Evolutionary conservation across 2,329 filamentous ascomycete genomes (phyloP).

Genomic region (Verticillium longisporum): DNA sequence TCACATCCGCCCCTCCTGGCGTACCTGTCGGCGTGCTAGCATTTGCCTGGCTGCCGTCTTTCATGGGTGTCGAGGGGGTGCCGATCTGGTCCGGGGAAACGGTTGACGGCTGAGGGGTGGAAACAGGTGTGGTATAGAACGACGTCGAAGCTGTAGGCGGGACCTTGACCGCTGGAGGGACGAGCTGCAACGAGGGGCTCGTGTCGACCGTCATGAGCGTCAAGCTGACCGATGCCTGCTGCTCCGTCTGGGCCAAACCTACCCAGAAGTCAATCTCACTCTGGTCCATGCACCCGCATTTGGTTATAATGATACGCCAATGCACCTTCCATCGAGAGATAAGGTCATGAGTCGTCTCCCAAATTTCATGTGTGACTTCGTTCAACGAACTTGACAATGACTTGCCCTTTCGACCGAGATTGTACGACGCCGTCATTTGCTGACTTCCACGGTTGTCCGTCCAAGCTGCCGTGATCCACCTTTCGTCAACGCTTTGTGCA

Average conservation of each 20-base stretch:
- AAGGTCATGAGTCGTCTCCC: slow-evolving; percentile 70
- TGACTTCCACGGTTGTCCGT: slow-evolving; percentile 69
- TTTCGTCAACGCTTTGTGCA: slow-evolving; percentile 64
- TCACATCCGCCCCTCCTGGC: slow-evolving; percentile 32
- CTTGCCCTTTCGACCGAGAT: slow-evolving; percentile 54
- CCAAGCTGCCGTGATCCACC: slow-evolving; percentile 78
- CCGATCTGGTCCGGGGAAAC: slow-evolving; percentile 55
- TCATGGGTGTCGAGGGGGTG: slow-evolving; percentile 42
- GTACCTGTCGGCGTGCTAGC: slow-evolving; percentile 39
- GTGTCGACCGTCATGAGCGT: slow-evolving; percentile 60
- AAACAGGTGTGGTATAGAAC: slow-evolving; percentile 57
- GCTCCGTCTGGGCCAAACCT: slow-evolving; percentile 43
- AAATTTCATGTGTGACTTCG: slow-evolving; percentile 68
- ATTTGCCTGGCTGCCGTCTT: slow-evolving; percentile 22
- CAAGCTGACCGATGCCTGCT: slow-evolving; percentile 42
- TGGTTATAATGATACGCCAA: slow-evolving; percentile 72
- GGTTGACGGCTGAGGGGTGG: slow-evolving; percentile 54
- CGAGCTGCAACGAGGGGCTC: slow-evolving; percentile 54
- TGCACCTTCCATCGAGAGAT: slow-evolving; percentile 63
- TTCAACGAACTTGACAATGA: slow-evolving; percentile 44
- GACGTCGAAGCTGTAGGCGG: slow-evolving; percentile 34
- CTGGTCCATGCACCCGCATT: slow-evolving; percentile 60
- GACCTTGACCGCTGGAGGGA: slow-evolving; percentile 47
- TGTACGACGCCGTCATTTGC: slow-evolving; percentile 68
- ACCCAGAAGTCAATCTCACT: slow-evolving; percentile 58